Conservation (phyloP, 139 green algal species). For the Limnomonas spitsbergensis region DNA sequence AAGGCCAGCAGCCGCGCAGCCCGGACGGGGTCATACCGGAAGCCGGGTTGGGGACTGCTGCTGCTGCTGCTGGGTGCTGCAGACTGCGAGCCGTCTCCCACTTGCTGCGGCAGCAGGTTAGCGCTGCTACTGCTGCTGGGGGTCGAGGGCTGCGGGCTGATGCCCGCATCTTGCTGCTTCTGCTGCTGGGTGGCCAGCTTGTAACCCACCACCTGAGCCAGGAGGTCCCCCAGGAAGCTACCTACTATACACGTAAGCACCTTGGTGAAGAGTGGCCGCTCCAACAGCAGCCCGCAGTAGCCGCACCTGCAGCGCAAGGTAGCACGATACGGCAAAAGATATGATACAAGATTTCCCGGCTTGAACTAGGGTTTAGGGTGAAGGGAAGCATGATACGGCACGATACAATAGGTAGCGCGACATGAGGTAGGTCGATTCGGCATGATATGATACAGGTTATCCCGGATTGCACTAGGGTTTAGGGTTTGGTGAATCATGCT, state of each 20-base stretch:
- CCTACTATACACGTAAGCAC: background rate
- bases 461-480: no score
- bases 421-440: no score
- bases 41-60: background rate
- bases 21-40: background rate
- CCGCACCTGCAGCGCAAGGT: background rate
- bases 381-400: no score
- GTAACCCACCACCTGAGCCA: slow-evolving; percentile 7
- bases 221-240: slow-evolving; percentile 11
- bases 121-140: background rate
- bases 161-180: background rate
- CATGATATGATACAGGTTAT: no score
- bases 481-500: no score
- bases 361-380: no score
- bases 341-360: background rate
- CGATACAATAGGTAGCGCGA: no score
- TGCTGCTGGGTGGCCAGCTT: background rate
- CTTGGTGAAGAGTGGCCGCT: background rate
- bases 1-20: background rate
- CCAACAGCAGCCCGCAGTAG: background rate
- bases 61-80: background rate
- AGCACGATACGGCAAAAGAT: background rate
- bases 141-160: background rate
- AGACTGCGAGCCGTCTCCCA: background rate
- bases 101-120: no score